Evolutionary conservation across 352 stramenopile species (phyloP).

Genomic region (Phytophthora fragariae): DNA sequence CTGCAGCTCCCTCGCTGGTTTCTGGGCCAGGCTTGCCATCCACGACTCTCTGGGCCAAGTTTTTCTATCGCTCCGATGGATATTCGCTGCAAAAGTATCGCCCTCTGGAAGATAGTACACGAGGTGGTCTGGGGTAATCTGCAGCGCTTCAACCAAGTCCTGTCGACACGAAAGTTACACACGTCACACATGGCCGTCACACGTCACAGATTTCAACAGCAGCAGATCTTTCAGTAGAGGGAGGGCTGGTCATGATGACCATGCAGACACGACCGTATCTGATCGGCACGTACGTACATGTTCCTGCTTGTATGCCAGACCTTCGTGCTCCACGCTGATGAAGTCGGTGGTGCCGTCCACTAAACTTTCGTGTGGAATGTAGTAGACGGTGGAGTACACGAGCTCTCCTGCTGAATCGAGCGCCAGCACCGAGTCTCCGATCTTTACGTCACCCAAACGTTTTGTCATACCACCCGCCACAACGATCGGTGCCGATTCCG

Average conservation of each 20-base stretch:
- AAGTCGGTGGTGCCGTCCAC: constrained; percentile 25
- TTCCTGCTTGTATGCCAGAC: constrained; percentile 24
- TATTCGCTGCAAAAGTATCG: not conserved
- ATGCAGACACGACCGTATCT: constrained; percentile 18
- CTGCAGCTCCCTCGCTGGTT: constrained; percentile 55
- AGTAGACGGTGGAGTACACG: constrained; percentile 69
- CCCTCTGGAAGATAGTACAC: constrained; percentile 44
- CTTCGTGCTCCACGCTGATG: constrained; percentile 47
- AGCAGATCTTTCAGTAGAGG: not conserved
- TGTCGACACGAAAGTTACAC: constrained; percentile 32
- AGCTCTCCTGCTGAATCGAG: constrained; percentile 43
- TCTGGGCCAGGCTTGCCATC: constrained; percentile 43
- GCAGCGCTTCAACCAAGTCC: constrained; percentile 33
- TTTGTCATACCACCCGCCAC: constrained; percentile 33
- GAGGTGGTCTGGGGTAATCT: constrained; percentile 62
- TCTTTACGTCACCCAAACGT: constrained; percentile 36
- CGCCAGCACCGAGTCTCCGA: constrained; percentile 66
- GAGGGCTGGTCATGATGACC: constrained; percentile 3
- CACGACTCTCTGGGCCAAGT: not conserved
- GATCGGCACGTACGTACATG: constrained; percentile 23
- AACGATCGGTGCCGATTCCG: constrained; percentile 52
- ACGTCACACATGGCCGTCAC: constrained; percentile 29
- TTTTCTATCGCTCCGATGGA: not conserved
- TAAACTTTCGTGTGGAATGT: constrained; percentile 63
- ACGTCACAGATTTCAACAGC: constrained; percentile 33